Evolutionary conservation across 805 yeast genomes (phyloP), one percentile per base, ranked within the genome.

Genomic region (Starmerella asiatica): DNA sequence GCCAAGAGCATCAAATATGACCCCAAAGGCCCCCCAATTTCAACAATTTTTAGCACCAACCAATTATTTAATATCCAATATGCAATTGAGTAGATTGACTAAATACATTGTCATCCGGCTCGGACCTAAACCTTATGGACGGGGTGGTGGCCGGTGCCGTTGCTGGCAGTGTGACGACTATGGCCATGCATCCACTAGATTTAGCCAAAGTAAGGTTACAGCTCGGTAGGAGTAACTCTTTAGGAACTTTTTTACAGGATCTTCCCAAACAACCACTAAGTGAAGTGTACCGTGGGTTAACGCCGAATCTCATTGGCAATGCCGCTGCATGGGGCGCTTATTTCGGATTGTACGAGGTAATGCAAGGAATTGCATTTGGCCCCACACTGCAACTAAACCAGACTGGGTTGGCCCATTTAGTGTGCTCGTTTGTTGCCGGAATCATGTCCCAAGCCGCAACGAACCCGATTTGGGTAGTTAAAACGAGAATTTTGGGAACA

Each of bases 401-500:
- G 1, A n/a, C 40, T 7, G 21, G 43, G 24, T n/a, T 29, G 6
- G n/a, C 36, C 16, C 38, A 6, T 56, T 60, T 39, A 65, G 68
- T 44, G 73, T 74, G 56, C 51, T 78, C 85, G 2, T 68, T 75
- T 35, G 47, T 67, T 2, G 85, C 96, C 0, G 98, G 98, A 0
- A 53, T 75, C 30, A 52, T 75, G 4, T 83, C 95, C 0, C 71
- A 93, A 1, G 40, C 83, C 0, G 31, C 81, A 14, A 86, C 98
- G 1, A 91, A 85, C 55, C 98, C 98, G 1, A 70, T 88, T 9
- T 88, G 98, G 98, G 94, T 91, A 1, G 57, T 91, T 16, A 91
- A 91, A 58, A 91, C 98, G 0, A 67, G 97, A 45, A 78, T 88
- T 48, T 67, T 86, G 52, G 75, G 85, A 72, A 2, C 53, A 57